Conservation (phyloP, 1,284 basidiomycete species). For the Ganoderma lingzhi region DNA sequence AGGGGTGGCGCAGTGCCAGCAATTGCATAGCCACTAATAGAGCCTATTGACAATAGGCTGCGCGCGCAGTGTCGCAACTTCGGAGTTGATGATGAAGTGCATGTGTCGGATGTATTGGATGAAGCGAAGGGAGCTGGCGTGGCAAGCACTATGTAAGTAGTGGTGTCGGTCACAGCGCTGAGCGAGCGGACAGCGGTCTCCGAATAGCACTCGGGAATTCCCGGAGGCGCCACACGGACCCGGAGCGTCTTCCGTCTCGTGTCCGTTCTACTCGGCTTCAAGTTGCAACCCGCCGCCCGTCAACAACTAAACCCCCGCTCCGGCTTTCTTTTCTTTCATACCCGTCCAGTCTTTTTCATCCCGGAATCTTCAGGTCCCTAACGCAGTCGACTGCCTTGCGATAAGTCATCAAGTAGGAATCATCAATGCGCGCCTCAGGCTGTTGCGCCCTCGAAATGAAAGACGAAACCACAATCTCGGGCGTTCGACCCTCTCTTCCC, state of each 20-base stretch:
- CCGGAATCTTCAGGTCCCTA: neutral
- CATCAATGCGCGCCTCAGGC: neutral
- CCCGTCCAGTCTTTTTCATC: neutral
- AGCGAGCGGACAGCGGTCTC: neutral
- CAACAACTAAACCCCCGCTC: neutral
- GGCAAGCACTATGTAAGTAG: too few species aligned
- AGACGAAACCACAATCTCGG: neutral
- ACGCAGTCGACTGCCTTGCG: neutral
- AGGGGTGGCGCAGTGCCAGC: neutral
- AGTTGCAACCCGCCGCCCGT: neutral
- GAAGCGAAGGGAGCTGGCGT: neutral
- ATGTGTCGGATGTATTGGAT: neutral
- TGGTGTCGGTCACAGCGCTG: too few species aligned
- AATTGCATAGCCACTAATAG: constrained; percentile 7
- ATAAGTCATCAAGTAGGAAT: neutral
- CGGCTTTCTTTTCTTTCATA: neutral
- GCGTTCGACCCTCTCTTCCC: neutral
- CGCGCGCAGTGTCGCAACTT: constrained; percentile 6
- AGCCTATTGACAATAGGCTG: neutral
- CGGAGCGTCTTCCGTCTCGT: neutral
- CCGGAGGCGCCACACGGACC: neutral
- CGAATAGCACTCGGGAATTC: neutral
- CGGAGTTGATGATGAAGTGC: neutral
- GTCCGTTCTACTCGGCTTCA: neutral
- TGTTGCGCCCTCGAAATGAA: neutral